A percentile compares a stretch with the other conserved stretches of the same genome.
Conservation (phyloP, 2,329 filamentous ascomycete species). For the Whalleya microplaca region DNA sequence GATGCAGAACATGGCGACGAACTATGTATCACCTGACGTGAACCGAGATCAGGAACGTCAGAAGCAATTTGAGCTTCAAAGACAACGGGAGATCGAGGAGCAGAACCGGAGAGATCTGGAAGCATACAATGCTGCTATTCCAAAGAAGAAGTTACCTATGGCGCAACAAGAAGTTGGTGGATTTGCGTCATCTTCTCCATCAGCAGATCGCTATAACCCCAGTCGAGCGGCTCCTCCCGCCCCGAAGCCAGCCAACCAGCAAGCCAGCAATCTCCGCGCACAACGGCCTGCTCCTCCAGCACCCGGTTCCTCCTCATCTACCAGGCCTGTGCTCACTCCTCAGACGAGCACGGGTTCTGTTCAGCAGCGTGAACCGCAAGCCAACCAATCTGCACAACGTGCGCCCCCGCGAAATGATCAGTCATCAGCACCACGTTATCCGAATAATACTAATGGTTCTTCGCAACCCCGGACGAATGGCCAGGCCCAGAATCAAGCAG, state of each 20-base stretch:
- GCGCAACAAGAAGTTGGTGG: conserved; percentile 87
- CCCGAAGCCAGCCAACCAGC: conserved; percentile 62
- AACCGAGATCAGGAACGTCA: conserved; percentile 62
- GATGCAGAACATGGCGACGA: conserved; percentile 60
- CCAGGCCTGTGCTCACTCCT: conserved; percentile 51
- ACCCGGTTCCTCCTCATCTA: conserved; percentile 45
- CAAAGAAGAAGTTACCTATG: conserved; percentile 76
- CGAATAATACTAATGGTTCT: conserved; percentile 57
- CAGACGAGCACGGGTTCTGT: conserved; percentile 55
- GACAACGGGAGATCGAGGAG: conserved; percentile 63
- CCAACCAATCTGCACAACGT: conserved; percentile 45
- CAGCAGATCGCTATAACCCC: conserved; percentile 77
- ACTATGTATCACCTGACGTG: conserved; percentile 56
- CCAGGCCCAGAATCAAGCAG: conserved; percentile 46
- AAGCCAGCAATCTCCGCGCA: conserved; percentile 62
- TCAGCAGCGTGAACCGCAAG: conserved; percentile 42
- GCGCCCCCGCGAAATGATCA: conserved; percentile 51
- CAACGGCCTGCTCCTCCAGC: conserved; percentile 84
- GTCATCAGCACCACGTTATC: conserved; percentile 59
- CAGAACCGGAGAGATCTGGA: conserved; percentile 76
- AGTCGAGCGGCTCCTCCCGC: conserved; percentile 82
- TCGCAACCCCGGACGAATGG: conserved; percentile 52
- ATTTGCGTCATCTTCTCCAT: conserved; percentile 51
- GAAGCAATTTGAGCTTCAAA: conserved; percentile 64
- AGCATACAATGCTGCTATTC: conserved; percentile 87